Conservation (phyloP, 163 green algal species). For the Smithsoniella earleae region DNA sequence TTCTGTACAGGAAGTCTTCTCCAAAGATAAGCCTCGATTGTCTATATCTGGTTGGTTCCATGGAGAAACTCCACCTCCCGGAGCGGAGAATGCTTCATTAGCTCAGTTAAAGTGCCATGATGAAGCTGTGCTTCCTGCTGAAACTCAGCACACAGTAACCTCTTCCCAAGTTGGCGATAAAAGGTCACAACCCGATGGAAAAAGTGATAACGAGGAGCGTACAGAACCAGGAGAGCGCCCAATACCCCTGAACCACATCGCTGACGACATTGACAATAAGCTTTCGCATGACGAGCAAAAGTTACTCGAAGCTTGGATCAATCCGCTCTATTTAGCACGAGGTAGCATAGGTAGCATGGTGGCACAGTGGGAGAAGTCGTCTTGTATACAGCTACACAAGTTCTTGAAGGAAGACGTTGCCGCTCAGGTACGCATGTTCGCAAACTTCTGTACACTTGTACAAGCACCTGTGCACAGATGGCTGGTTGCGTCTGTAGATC, state of each 20-base stretch:
- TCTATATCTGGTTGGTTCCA: slow-evolving; percentile 85
- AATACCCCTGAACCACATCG: neutral
- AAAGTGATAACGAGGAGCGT: neutral
- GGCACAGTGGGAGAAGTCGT: slow-evolving; percentile 46
- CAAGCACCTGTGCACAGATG: neutral
- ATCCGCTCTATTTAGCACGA: slow-evolving; percentile 57
- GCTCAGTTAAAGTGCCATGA: slow-evolving; percentile 51
- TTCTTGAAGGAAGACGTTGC: slow-evolving; percentile 53
- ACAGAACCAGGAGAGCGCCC: neutral
- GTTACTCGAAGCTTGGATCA: slow-evolving; percentile 47
- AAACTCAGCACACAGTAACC: neutral
- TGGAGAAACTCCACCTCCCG: slow-evolving; percentile 38
- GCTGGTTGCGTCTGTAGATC: slow-evolving; percentile 32
- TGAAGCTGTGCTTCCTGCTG: slow-evolving; percentile 25
- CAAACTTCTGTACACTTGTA: neutral
- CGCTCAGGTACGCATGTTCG: slow-evolving; percentile 30
- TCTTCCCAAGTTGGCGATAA: neutral
- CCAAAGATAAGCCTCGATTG: slow-evolving; percentile 58
- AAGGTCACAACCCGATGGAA: neutral
- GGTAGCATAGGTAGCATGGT: slow-evolving; percentile 43
- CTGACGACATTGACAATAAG: too few relatives aligned
- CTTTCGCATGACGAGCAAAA: slow-evolving; percentile 38
- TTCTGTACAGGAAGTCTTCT: slow-evolving; percentile 63
- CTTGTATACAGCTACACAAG: slow-evolving; percentile 58
- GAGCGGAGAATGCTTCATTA: slow-evolving; percentile 52